These are phyloP conservation scores for Annulohypoxylon moriforme DNA, from an alignment of 495 filamentous ascomycete genomes.

Conservation along the genomic window DNA sequence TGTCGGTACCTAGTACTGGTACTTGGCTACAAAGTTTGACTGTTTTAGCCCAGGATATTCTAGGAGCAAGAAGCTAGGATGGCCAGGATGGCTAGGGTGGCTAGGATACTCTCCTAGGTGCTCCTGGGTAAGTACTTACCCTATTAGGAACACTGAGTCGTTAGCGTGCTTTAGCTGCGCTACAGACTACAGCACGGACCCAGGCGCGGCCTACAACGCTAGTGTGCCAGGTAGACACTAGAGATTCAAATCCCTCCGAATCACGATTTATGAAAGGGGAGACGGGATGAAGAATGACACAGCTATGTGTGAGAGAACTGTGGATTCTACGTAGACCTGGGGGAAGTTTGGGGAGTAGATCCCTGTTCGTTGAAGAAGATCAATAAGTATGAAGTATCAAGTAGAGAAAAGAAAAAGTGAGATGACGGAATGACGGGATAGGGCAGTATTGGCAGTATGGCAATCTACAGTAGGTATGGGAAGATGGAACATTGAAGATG, in stretches of 20 bases:
- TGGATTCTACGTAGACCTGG: conserved; percentile 21
- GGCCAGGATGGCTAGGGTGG: not conserved
- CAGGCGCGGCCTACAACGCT: conserved; percentile 30
- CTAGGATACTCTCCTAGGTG: not conserved
- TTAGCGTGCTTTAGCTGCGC: conserved; percentile 44
- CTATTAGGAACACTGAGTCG: conserved; percentile 37
- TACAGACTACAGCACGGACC: conserved; percentile 39
- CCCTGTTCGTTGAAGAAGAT: conserved; percentile 6
- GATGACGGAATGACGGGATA: not conserved
- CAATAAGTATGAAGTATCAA: not conserved
- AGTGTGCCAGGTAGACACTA: conserved; percentile 44
- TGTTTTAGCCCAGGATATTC: not conserved
- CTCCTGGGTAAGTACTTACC: conserved; percentile 32
- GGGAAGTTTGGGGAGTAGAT: conserved; percentile 9
- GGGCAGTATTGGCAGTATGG: no score
- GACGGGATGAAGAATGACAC: conserved; percentile 42
- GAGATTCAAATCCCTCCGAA: conserved; percentile 41
- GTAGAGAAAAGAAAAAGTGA: not conserved
- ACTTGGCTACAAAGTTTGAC: not conserved
- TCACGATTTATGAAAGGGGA: conserved; percentile 43
- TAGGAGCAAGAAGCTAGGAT: conserved; percentile 1
- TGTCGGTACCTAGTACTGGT: conserved; percentile 12
- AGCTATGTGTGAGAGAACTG: conserved; percentile 46
- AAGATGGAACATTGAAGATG: not conserved
- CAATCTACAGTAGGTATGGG: no score